Base-by-base conservation (phyloP, 2,329 filamentous ascomycete species). In the Nannizziopsis barbatae region DNA sequence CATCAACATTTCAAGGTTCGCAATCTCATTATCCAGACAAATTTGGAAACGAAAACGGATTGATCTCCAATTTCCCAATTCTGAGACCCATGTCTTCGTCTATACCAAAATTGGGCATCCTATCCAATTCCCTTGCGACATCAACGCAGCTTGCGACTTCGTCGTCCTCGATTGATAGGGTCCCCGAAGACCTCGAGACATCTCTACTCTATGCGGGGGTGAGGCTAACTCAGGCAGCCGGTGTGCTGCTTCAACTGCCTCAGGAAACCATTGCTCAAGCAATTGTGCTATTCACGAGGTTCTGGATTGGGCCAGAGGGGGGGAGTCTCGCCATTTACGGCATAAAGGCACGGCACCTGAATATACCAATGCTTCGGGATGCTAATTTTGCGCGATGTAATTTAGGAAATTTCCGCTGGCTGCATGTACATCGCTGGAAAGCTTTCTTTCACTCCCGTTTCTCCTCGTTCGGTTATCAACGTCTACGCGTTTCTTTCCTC, bases 191-290 rank as follows among this genome's bases (percentile, higher is more conserved):
- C 15, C 58, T 72, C 20, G 67, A 70, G 52, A 57, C 60, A 5
- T 71, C 70, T 1, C 60, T 71, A 50, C 66, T 69, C 36, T 72
- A 67, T 54, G 67, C 69, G 2, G 67, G 67, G 11, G 62, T 62
- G 5, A 62, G 66, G 49, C 62, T 74, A 20, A 74, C 70, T 1
- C 70, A 72, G 52, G 62, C 69, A 2, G 71, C 71, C 8, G 71
- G 71, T 1, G 75, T 93, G 44, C 76, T 96, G 14, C 75, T 98
- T 2, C 79, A 86, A 42, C 74, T 96, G 35, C 85, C 87, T 5
- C 88, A 95, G 62, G 86, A 88, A 56, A 79, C 86, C 35, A 86
- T 92, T 35, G 85, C 88, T 3, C 85, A 88, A 60, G 86, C 89
- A 2, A 86, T 89, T 60, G 80, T 95, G 36, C 68, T 92, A 0